Evolutionary conservation across 768 basidiomycete genomes (phyloP).

Genomic region (Collybia nuda): DNA sequence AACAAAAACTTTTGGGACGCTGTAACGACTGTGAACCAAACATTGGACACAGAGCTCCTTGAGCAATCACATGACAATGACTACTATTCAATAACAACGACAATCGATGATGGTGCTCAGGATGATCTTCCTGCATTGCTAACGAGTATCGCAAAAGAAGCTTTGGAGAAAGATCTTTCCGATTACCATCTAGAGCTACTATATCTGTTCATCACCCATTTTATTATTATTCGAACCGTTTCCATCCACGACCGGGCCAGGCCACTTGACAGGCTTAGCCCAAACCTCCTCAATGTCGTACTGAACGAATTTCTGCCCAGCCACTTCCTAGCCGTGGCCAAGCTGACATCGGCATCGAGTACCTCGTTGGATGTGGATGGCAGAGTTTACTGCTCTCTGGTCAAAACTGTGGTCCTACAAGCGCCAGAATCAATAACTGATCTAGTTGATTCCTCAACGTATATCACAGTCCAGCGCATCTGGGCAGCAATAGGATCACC

Average conservation of each 20-base stretch:
- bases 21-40: not conserved
- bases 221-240: slow-evolving; percentile 32
- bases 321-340: slow-evolving; percentile 30
- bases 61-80: not conserved
- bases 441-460: slow-evolving; percentile 15
- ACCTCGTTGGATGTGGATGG: slow-evolving; percentile 51
- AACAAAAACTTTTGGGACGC: slow-evolving; percentile 9
- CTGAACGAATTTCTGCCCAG: slow-evolving; percentile 37
- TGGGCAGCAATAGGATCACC: slow-evolving; percentile 18
- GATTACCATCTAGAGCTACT: slow-evolving; percentile 12
- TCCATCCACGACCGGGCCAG: slow-evolving; percentile 41
- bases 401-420: slow-evolving; percentile 32
- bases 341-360: slow-evolving; percentile 15
- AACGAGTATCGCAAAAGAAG: not conserved
- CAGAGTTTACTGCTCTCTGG: slow-evolving; percentile 44
- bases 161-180: not conserved
- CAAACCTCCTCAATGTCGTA: slow-evolving; percentile 29
- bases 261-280: slow-evolving; percentile 20
- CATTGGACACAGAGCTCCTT: slow-evolving; percentile 3
- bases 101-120: not conserved
- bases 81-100: not conserved
- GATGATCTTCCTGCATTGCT: not conserved
- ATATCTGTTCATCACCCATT: slow-evolving; percentile 24
- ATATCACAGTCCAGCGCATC: slow-evolving; percentile 15
- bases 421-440: slow-evolving; percentile 26